Evolutionary conservation across 495 filamentous ascomycete genomes (phyloP).

Genomic region (Hypomontagnella submonticulosa): DNA sequence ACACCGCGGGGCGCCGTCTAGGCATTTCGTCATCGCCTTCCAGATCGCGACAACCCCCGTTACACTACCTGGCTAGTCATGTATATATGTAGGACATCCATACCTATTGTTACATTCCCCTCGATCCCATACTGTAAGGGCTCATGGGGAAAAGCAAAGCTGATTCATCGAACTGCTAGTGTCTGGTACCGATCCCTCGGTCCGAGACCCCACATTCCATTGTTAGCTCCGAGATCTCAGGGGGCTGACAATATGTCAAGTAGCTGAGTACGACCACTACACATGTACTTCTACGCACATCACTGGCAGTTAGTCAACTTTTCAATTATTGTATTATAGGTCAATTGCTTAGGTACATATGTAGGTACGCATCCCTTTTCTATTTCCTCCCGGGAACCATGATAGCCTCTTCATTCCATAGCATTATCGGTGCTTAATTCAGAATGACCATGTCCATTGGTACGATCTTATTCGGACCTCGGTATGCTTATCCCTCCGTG

Average conservation of each 20-base stretch:
- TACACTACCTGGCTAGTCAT: not conserved
- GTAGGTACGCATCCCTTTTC: too few relatives aligned
- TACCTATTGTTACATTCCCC: constrained; percentile 9
- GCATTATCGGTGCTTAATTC: not conserved
- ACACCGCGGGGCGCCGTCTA: constrained; percentile 10
- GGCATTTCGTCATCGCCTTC: constrained; percentile 23
- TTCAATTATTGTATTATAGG: too few relatives aligned
- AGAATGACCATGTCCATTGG: not conserved
- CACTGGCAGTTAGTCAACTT: too few relatives aligned
- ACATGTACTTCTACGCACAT: too few relatives aligned
- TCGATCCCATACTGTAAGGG: constrained; percentile 2
- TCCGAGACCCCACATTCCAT: constrained; percentile 1
- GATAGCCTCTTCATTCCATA: not conserved
- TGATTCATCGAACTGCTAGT: not conserved
- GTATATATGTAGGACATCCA: not conserved
- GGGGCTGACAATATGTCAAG: not conserved
- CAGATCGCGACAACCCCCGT: not conserved
- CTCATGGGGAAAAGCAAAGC: not conserved
- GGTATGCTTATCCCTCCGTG: not conserved
- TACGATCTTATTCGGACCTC: not conserved
- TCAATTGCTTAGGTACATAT: too few relatives aligned
- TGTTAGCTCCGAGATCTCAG: not conserved
- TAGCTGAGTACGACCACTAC: not conserved
- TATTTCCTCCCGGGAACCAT: too few relatives aligned
- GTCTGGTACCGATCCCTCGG: constrained; percentile 12